These are phyloP conservation scores for Fusarium protoensiforme DNA, from an alignment of 2,329 filamentous ascomycete genomes.

Conservation along the genomic window DNA sequence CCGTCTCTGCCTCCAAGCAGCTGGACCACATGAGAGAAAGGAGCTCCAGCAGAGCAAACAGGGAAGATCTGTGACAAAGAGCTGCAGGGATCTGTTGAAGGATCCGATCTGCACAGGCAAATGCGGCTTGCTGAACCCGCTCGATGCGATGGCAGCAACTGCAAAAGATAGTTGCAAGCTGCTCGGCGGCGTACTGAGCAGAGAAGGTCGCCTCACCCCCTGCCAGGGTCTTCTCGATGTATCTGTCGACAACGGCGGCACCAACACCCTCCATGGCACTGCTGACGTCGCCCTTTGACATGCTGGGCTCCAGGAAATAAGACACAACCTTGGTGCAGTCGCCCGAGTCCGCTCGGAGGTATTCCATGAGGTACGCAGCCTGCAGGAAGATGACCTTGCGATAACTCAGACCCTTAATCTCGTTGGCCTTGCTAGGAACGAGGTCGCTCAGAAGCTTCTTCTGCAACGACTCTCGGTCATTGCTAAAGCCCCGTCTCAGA, in stretches of 20 bases:
- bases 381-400: conserved; percentile 93
- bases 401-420: conserved; percentile 87
- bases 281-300: conserved; percentile 72
- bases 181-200: conserved; percentile 89
- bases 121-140: conserved; percentile 89
- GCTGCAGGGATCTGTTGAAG: conserved; percentile 87
- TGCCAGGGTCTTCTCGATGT: conserved; percentile 78
- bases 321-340: conserved; percentile 90
- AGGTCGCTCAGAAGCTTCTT: conserved; percentile 81
- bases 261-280: conserved; percentile 73
- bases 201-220: conserved; percentile 82
- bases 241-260: conserved; percentile 79
- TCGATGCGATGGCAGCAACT: conserved; percentile 94
- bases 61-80: conserved; percentile 86
- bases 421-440: conserved; percentile 79
- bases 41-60: conserved; percentile 93
- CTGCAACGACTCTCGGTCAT: conserved; percentile 80
- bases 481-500: conserved; percentile 84
- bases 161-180: conserved; percentile 86
- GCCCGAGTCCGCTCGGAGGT: conserved; percentile 83
- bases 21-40: conserved; percentile 95
- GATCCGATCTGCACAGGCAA: conserved; percentile 85
- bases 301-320: conserved; percentile 95
- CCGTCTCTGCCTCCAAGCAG: conserved; percentile 92
- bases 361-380: conserved; percentile 89